Conservation (phyloP, 768 basidiomycete species). For the Antrodiella citrinella region DNA sequence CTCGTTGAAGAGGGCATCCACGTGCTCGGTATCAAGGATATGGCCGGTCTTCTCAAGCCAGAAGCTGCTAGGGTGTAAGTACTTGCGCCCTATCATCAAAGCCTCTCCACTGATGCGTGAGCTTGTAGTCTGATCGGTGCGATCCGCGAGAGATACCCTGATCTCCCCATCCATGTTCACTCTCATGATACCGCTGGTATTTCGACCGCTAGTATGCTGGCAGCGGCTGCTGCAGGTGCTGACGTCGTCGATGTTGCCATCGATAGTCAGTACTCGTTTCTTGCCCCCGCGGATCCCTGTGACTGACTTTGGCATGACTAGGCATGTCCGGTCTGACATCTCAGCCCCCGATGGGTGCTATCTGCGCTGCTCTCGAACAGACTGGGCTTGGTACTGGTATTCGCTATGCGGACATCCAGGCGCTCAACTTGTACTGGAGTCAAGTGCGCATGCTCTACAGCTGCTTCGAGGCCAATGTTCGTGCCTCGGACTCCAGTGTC, state of each 20-base stretch:
- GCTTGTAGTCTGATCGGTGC: conserved; percentile 77
- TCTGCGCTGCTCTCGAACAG: conserved; percentile 92
- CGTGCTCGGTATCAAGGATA: conserved; percentile 96
- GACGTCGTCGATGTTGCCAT: conserved; percentile 98
- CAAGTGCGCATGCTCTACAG: conserved; percentile 92
- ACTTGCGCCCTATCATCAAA: no score
- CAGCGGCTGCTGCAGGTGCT: conserved; percentile 92
- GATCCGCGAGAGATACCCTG: conserved; percentile 93
- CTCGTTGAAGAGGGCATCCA: conserved; percentile 94
- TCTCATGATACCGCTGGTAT: conserved; percentile 99
- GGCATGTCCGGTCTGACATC: conserved; percentile 99
- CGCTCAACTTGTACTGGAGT: conserved; percentile 96
- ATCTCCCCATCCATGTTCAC: conserved; percentile 98
- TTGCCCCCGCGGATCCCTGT: background rate
- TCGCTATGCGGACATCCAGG: conserved; percentile 93
- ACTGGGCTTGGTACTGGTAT: conserved; percentile 91
- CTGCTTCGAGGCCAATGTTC: conserved; percentile 98
- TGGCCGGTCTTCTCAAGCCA: conserved; percentile 96
- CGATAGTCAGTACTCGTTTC: conserved; percentile 58
- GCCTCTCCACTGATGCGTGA: no score
- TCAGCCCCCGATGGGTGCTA: conserved; percentile 98
- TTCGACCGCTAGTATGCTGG: conserved; percentile 95
- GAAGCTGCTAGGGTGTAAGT: conserved; percentile 84
- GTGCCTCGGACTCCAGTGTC: conserved; percentile 94
- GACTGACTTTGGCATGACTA: conserved; percentile 23